Percentiles rank a stretch among this genome's conserved stretches.
phyloP scores from a whole-genome alignment of 1,284 basidiomycete species.

The Gymnopus androsaceus region DNA sequence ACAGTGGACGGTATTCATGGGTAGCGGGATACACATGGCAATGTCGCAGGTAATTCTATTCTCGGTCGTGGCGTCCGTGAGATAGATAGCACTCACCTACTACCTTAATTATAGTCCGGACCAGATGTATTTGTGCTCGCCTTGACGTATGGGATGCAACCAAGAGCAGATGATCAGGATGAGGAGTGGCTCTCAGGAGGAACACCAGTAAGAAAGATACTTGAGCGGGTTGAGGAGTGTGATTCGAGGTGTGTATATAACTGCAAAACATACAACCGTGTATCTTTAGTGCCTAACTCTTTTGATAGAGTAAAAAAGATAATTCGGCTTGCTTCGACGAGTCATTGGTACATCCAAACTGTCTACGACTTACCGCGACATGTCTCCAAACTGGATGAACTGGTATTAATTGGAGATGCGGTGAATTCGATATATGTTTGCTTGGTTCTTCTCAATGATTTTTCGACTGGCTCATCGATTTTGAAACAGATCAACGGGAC shows the following conservation, averaged over 20 bases:
- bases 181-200: neutral
- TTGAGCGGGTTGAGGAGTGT: neutral
- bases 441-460: too few relatives aligned
- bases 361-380: slow-evolving; percentile 12
- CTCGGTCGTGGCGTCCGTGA: neutral
- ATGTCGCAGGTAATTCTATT: slow-evolving; percentile 3
- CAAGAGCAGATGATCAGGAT: neutral
- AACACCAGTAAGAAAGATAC: neutral
- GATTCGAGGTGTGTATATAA: neutral
- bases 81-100: neutral
- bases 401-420: slow-evolving; percentile 22
- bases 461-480: neutral
- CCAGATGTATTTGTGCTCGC: slow-evolving; percentile 3
- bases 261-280: neutral
- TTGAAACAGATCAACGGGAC: slow-evolving; percentile 19
- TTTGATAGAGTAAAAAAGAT: slow-evolving; percentile 13
- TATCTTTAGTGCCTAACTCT: neutral
- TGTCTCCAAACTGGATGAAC: neutral
- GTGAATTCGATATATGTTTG: slow-evolving; percentile 21
- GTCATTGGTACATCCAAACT: slow-evolving; percentile 19
- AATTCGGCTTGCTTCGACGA: neutral
- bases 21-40: slow-evolving; percentile 1
- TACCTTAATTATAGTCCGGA: neutral
- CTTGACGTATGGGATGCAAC: neutral
- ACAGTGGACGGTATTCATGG: slow-evolving; percentile 12